phyloP scores from a whole-genome alignment of 202 grass and related monocot genomes.

The Saccharum hybrid region DNA sequence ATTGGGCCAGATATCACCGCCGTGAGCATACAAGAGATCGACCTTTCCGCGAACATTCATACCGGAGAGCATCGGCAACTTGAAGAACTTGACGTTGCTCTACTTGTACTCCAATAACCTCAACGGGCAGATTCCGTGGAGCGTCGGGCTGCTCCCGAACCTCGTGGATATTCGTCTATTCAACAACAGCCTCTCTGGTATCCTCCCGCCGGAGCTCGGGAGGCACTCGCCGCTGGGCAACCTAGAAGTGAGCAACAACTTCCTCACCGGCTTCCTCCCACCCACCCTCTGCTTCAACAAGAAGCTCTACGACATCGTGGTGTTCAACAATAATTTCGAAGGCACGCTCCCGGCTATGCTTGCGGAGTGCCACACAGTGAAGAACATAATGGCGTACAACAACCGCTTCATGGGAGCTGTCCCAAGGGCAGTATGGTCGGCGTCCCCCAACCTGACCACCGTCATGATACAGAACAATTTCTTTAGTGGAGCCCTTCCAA shows the following conservation, averaged over 20 bases:
- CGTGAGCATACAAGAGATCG: slow-evolving; percentile 16
- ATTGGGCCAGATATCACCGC: slow-evolving; percentile 23
- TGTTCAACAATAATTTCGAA: slow-evolving; percentile 51
- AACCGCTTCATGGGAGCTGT: slow-evolving; percentile 55
- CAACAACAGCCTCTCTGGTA: slow-evolving; percentile 41
- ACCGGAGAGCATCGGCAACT: slow-evolving; percentile 18
- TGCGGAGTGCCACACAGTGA: slow-evolving; percentile 23
- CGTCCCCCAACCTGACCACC: not conserved
- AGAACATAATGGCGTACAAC: slow-evolving; percentile 38
- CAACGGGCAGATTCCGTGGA: slow-evolving; percentile 42
- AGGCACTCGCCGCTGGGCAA: slow-evolving; percentile 47
- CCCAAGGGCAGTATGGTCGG: slow-evolving; percentile 45
- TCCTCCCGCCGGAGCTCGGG: slow-evolving; percentile 53
- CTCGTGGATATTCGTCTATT: slow-evolving; percentile 42
- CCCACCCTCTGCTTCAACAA: slow-evolving; percentile 38
- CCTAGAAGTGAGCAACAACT: slow-evolving; percentile 42
- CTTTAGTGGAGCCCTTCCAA: slow-evolving; percentile 48
- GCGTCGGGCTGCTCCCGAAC: slow-evolving; percentile 34
- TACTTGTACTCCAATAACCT: slow-evolving; percentile 45
- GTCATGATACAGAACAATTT: too few relatives aligned
- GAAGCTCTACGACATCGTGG: slow-evolving; percentile 27
- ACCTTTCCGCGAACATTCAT: slow-evolving; percentile 46
- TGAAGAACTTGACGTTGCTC: slow-evolving; percentile 34
- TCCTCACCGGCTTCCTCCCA: slow-evolving; percentile 41
- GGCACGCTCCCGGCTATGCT: slow-evolving; percentile 45